These are phyloP conservation scores for Citrus sinensis DNA, from an alignment of 345 rosid species.

Conservation along the genomic window DVS_A1.0 CM039169.1:28188501-28189000, in stretches of 20 bases:
- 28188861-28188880: conserved; percentile 26
- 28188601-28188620: not conserved
- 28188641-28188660: not conserved
- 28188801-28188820: conserved; percentile 22
- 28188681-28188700: not conserved
- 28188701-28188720: too few relatives aligned
- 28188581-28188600: not conserved
- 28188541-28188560: conserved; percentile 58
- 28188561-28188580: conserved; percentile 38
- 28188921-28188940: not conserved
- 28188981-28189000: conserved; percentile 34
- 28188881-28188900: conserved; percentile 16
- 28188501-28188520: conserved; percentile 33
- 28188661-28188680: not conserved
- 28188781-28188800: conserved; percentile 22
- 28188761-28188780: conserved; percentile 45
- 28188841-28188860: conserved; percentile 35
- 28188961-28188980: not conserved
- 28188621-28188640: not conserved
- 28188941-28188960: not conserved
- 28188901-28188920: not conserved
- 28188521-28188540: conserved; percentile 33
- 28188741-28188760: not conserved
- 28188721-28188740: not conserved
- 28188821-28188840: conserved; percentile 33